These are phyloP conservation scores for Pythium folliculosum DNA, from an alignment of 352 stramenopile genomes.

Conservation along the genomic window DNA sequence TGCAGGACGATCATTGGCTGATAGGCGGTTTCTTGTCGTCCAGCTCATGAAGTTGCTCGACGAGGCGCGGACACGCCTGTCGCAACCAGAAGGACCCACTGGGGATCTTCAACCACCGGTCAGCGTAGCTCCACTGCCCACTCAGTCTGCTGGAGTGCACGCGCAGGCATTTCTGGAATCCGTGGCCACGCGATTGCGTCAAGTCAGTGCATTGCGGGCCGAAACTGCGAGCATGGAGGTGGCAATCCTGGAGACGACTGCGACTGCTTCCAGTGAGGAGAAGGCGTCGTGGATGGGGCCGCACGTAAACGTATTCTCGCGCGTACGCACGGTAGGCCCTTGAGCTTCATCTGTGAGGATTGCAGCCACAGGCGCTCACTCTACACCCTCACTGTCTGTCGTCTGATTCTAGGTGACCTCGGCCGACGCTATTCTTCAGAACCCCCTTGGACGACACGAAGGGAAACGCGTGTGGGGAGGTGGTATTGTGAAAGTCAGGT, in stretches of 20 bases:
- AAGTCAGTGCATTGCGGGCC: constrained; percentile 7
- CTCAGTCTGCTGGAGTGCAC: not conserved
- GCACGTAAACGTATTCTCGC: constrained; percentile 3
- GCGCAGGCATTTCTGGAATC: constrained; percentile 49
- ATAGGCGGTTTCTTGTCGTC: not conserved
- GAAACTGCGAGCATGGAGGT: not conserved
- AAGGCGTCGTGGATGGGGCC: constrained; percentile 19
- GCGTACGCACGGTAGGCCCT: constrained; percentile 6
- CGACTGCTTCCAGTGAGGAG: not conserved
- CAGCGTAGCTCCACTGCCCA: not conserved
- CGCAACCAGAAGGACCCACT: not conserved
- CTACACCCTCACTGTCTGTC: too few species aligned
- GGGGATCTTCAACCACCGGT: not conserved
- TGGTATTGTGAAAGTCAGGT: constrained; percentile 58
- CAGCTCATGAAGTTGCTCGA: not conserved
- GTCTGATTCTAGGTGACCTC: constrained; percentile 31
- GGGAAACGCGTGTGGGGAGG: constrained; percentile 64
- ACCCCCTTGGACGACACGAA: constrained; percentile 51
- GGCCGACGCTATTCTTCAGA: constrained; percentile 44
- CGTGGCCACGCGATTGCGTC: constrained; percentile 38
- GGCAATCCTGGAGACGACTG: too few species aligned
- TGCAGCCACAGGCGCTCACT: too few species aligned
- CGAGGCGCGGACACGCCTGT: not conserved
- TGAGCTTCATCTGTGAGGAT: not conserved
- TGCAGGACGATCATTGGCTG: not conserved